phyloP scores from a whole-genome alignment of 192 early-diverging fungal species.

The Backusella sp. region DNA sequence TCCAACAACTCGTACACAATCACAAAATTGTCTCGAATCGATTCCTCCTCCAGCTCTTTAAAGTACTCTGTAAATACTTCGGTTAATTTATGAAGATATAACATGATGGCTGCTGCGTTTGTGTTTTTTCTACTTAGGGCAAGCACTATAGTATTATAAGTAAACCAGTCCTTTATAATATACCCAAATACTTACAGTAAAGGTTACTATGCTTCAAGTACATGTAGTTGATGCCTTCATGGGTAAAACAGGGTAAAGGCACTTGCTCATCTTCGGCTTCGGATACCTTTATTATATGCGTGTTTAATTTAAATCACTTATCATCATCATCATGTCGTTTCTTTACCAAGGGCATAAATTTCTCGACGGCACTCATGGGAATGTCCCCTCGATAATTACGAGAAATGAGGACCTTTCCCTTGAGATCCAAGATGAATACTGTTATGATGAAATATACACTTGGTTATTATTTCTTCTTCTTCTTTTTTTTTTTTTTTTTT shows the following conservation, averaged over 20 bases:
- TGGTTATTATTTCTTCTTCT: too few species aligned
- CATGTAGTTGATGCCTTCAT: constrained; percentile 94
- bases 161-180: too few species aligned
- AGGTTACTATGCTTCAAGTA: constrained; percentile 96
- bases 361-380: constrained; percentile 92
- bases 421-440: constrained; percentile 94
- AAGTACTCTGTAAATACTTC: constrained; percentile 95
- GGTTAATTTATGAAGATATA: constrained; percentile 93
- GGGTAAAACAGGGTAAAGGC: constrained; percentile 85
- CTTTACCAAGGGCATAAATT: constrained; percentile 93
- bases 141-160: constrained; percentile 51
- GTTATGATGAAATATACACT: constrained; percentile 28
- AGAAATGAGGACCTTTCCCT: constrained; percentile 98
- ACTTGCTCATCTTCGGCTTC: constrained; percentile 93
- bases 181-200: constrained; percentile 61
- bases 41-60: constrained; percentile 86
- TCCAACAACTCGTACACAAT: constrained; percentile 89
- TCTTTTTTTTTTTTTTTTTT: not conserved
- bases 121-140: constrained; percentile 97
- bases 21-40: constrained; percentile 89
- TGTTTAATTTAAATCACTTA: not conserved
- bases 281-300: constrained; percentile 34
- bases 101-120: constrained; percentile 91
- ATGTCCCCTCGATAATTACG: constrained; percentile 98
- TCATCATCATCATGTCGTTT: not conserved